Evolutionary conservation across 2,329 filamentous ascomycete species (phyloP).

Genomic region (Ceratocystis smalleyi): DNA sequence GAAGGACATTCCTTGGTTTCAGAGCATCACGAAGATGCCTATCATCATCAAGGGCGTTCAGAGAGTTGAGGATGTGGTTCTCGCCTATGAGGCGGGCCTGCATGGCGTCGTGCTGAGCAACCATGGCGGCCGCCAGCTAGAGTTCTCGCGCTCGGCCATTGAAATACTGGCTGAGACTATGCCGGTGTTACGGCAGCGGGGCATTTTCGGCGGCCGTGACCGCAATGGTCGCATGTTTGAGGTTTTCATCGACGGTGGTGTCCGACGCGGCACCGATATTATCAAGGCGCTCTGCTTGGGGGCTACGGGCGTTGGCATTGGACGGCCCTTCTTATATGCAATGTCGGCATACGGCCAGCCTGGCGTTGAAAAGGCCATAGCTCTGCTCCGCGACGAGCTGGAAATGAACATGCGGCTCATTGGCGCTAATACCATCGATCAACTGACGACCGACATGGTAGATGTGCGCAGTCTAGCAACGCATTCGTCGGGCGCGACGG

Average conservation of each 20-base stretch:
- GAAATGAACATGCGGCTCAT: conserved; percentile 98
- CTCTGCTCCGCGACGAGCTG: conserved; percentile 86
- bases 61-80: conserved; percentile 83
- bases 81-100: conserved; percentile 65
- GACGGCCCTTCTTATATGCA: conserved; percentile 84
- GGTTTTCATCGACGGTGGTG: conserved; percentile 79
- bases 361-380: conserved; percentile 85
- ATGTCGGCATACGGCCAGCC: conserved; percentile 83
- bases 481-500: conserved; percentile 35
- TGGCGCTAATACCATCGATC: conserved; percentile 56
- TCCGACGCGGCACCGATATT: conserved; percentile 82
- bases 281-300: conserved; percentile 89
- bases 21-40: conserved; percentile 78
- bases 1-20: conserved; percentile 91
- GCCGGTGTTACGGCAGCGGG: conserved; percentile 61
- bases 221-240: conserved; percentile 43
- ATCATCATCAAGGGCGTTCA: conserved; percentile 95
- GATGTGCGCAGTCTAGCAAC: conserved; percentile 55
- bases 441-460: conserved; percentile 66
- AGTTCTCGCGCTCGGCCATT: conserved; percentile 75
- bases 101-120: conserved; percentile 90
- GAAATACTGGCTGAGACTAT: conserved; percentile 89
- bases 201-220: conserved; percentile 40
- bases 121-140: conserved; percentile 86
- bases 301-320: conserved; percentile 83